phyloP scores from a whole-genome alignment of 441 rosid species.

The Oxalis stricta region DNA sequence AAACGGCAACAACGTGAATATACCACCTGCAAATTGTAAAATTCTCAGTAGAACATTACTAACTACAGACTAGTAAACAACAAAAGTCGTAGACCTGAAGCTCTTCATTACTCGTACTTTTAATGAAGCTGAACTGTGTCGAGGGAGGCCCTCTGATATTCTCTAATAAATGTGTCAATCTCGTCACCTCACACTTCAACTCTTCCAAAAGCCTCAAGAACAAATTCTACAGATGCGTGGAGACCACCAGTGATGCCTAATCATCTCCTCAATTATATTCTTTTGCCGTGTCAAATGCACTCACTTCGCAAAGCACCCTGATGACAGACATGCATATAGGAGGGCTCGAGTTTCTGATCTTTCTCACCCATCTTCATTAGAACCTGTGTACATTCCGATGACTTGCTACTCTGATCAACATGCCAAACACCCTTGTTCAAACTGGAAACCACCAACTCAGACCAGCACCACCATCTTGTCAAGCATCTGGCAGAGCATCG shows the following conservation, averaged over 20 bases:
- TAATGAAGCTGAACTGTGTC: too few species aligned
- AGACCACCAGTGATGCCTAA: slow-evolving; percentile 43
- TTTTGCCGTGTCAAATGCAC: slow-evolving; percentile 39
- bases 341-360: slow-evolving; percentile 83
- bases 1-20: too few species aligned
- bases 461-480: slow-evolving; percentile 57
- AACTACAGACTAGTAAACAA: too few species aligned
- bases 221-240: slow-evolving; percentile 43
- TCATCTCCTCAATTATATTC: slow-evolving; percentile 57
- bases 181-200: slow-evolving; percentile 51
- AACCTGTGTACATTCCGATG: slow-evolving; percentile 41
- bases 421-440: slow-evolving; percentile 53
- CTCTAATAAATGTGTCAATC: slow-evolving; percentile 43
- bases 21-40: too few species aligned
- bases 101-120: too few species aligned
- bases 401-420: slow-evolving; percentile 65
- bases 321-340: slow-evolving; percentile 63
- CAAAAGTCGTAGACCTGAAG: too few species aligned
- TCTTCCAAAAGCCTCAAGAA: slow-evolving; percentile 31
- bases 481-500: slow-evolving; percentile 48
- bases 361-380: slow-evolving; percentile 78
- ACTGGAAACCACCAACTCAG: slow-evolving; percentile 72
- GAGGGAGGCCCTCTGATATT: slow-evolving; percentile 26
- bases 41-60: too few species aligned
- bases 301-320: slow-evolving; percentile 58